Evolutionary conservation across 352 stramenopile genomes (phyloP), one percentile per base, ranked within the genome.

Genomic region (Phytophthora capsici): DNA sequence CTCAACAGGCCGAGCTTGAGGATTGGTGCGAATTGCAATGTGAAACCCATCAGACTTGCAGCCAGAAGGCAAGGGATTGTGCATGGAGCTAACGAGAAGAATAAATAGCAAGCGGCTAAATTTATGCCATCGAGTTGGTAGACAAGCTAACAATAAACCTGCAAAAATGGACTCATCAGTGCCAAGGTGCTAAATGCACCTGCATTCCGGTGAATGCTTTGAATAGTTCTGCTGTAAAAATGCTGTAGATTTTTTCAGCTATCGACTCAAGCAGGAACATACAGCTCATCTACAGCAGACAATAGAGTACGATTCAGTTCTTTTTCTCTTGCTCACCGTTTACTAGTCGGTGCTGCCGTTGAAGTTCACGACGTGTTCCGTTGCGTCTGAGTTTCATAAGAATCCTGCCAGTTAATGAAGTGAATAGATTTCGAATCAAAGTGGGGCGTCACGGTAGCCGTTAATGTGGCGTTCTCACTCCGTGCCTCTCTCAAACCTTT

Each of bases 11-110:
- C 30, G 34, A 57, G 44, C 20, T 63, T 47, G 46, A 8, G 8
- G 14, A 34, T 14, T 61, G 44, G 32, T 26, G 66, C 54, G 55
- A 63, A 59, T 67, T 66, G 53, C 50, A 63, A 41, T 74, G 17
- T 71, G 66, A 30, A 46, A 16, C 4, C 17, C 9, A 14, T 43
- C 6, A 9, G n/a, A 44, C 5, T 16, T 58, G 17, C 37, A 25
- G 17, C n/a, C 49, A 16, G 37, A 6, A 19, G 9, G 6, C 36
- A 40, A 50, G 52, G 52, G 52, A 60, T 60, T 60, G 52, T 60
- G 28, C 52, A 59, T 22, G 40, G 14, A 57, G 26, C 19, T 13
- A 25, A 47, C 25, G 23, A 17, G 14, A 19, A 25, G n/a, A 34
- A 57, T 65, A 55, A 36, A 63, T 47, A 53, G 28, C 46, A 17